Evolutionary conservation across 2,329 filamentous ascomycete genomes (phyloP).

Genomic region (Venturia nashicola): DNA sequence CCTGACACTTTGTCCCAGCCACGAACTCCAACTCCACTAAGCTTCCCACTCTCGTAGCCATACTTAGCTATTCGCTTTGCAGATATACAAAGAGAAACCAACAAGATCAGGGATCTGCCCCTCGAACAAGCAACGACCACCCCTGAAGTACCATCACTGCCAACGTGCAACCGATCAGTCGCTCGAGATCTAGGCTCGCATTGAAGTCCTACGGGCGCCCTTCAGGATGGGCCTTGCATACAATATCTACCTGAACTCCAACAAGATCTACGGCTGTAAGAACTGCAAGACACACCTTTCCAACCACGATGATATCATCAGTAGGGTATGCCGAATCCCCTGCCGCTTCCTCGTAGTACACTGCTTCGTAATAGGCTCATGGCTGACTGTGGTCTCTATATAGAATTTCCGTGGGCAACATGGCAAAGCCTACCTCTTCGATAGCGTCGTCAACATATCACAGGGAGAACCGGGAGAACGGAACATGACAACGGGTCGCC

Average conservation of each 20-base stretch:
- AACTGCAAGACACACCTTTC: slow-evolving; percentile 91
- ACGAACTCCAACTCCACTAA: not conserved
- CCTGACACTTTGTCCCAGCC: not conserved
- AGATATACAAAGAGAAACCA: not conserved
- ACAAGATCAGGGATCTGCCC: not conserved
- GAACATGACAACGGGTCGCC: slow-evolving; percentile 93
- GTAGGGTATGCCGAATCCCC: slow-evolving; percentile 49
- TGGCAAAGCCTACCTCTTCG: slow-evolving; percentile 95
- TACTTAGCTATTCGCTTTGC: not conserved
- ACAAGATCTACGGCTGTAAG: slow-evolving; percentile 83
- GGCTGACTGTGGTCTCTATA: not conserved
- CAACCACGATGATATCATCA: slow-evolving; percentile 93
- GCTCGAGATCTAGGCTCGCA: not conserved
- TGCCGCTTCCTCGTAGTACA: not conserved
- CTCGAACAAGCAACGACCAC: not conserved
- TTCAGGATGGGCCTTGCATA: slow-evolving; percentile 70
- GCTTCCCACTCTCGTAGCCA: not conserved
- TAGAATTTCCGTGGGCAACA: slow-evolving; percentile 98
- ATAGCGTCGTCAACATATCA: slow-evolving; percentile 82
- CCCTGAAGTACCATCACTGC: not conserved
- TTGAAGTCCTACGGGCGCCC: slow-evolving; percentile 2
- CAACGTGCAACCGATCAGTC: not conserved
- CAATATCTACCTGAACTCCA: slow-evolving; percentile 79
- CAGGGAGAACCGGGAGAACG: slow-evolving; percentile 78
- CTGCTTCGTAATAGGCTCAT: not conserved